phyloP scores from a whole-genome alignment of 768 basidiomycete species.

The Tylopilus sp. region DNA sequence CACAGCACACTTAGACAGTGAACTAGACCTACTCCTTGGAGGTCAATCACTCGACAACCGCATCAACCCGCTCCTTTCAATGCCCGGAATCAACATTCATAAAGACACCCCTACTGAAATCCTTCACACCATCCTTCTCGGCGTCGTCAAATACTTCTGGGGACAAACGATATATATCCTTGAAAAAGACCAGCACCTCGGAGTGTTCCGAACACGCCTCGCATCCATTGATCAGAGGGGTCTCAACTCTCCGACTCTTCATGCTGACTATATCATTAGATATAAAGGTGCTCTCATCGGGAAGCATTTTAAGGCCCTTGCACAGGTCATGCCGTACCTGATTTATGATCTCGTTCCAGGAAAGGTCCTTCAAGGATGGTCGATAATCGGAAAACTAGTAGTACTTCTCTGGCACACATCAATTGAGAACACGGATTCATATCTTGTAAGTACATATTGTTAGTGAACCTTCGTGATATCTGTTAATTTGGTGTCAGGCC shows the following conservation, averaged over 20 bases:
- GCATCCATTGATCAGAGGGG: neutral
- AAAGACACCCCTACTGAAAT: constrained; percentile 20
- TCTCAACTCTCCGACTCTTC: neutral
- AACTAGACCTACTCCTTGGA: constrained; percentile 1
- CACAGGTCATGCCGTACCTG: neutral
- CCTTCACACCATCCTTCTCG: neutral
- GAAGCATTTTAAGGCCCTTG: neutral
- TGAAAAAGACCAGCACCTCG: neutral
- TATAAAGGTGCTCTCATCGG: neutral
- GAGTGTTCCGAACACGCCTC: neutral
- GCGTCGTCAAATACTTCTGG: neutral
- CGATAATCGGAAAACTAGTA: constrained; percentile 32
- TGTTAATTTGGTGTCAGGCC: neutral
- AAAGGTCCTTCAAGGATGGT: constrained; percentile 26
- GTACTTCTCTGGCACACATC: constrained; percentile 42
- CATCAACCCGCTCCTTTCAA: constrained; percentile 15
- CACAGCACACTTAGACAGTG: neutral
- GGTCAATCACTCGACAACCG: constrained; percentile 2
- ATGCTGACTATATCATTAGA: neutral
- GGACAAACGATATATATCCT: neutral
- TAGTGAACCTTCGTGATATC: neutral
- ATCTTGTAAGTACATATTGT: constrained; percentile 22
- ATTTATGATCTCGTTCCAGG: constrained; percentile 29
- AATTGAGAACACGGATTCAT: constrained; percentile 36
- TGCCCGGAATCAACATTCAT: constrained; percentile 28